Conservation (phyloP, 78 protist species). For the Cavenderia fasciculata region DNA sequence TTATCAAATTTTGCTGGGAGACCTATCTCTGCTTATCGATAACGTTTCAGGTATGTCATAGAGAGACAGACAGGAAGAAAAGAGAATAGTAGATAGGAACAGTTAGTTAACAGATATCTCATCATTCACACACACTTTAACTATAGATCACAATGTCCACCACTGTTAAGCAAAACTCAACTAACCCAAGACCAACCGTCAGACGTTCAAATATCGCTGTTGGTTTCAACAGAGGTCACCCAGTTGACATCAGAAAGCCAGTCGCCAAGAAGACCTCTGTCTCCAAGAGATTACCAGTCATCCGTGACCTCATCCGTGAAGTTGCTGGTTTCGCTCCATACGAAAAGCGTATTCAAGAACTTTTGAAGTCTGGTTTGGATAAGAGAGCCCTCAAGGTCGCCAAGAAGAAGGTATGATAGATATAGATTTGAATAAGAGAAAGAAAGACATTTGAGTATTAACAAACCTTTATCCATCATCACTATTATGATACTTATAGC, state of each 20-base stretch:
- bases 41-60: no score
- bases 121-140: no score
- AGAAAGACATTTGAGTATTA: no score
- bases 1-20: no score
- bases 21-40: no score
- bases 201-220: constrained; percentile 65
- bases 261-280: constrained; percentile 57
- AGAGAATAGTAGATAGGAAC: no score
- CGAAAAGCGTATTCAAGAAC: constrained; percentile 93
- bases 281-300: constrained; percentile 57
- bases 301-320: constrained; percentile 91
- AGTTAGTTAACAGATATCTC: no score
- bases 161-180: background rate
- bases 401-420: constrained; percentile 87
- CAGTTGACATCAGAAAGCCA: constrained; percentile 43
- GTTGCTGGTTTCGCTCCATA: constrained; percentile 94
- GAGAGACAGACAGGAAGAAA: no score
- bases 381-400: constrained; percentile 95
- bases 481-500: background rate
- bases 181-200: no score
- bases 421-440: no score
- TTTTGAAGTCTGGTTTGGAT: constrained; percentile 92
- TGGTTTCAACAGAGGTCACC: constrained; percentile 86
- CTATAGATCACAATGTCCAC: constrained; percentile 34
- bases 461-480: background rate